Base-by-base conservation (phyloP, 2,329 filamentous ascomycete genomes). In the Monosporascus ibericus region DNA sequence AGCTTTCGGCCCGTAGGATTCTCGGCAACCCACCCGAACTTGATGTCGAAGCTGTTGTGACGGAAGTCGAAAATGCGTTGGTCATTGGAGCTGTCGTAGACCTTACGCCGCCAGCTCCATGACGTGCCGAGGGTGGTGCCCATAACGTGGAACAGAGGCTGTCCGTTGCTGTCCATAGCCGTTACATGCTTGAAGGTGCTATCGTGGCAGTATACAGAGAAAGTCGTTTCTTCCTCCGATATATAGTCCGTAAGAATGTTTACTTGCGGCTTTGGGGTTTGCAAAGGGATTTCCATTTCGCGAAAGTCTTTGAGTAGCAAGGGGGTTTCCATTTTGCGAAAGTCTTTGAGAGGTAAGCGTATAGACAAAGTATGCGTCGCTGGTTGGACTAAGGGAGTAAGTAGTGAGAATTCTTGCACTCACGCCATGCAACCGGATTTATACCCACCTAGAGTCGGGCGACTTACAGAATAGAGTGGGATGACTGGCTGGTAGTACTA, bases 51-150 rank as follows among this genome's bases (percentile, higher is more conserved):
- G 48, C 38, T 56, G 25, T 52, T 36, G 37, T 60, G 57, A 14
- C 58, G 58, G 37, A 60, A 55, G 52, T 58, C 57, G 47, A 54
- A 60, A 34, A 60, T 39, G 17, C 49, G 44, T 2, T 30, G 20
- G 38, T 53, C 42, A 5, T 14, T 48, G 3, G n/a, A 24, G 20
- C 47, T 40, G 18, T 56, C 55, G n/a, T 20, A 54, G 5, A 60
- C 53, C 44, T 56, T 59, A 25, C 58, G 53, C 5, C 57, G 50
- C 55, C 52, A 54, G 53, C 55, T 59, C 57, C 55, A 60, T 1
- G 58, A 59, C 5, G 50, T 56, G 18, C 57, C 55, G 2, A 44
- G 53, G 17, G 25, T 27, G 6, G 48, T 20, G 15, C 56, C 56
- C 36, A 54, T 49, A 24, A 55, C 50, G 11, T 48, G 53, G 47